Base-by-base conservation (phyloP, 1,284 basidiomycete genomes). In the Sanghuangporus weigelae region DNA sequence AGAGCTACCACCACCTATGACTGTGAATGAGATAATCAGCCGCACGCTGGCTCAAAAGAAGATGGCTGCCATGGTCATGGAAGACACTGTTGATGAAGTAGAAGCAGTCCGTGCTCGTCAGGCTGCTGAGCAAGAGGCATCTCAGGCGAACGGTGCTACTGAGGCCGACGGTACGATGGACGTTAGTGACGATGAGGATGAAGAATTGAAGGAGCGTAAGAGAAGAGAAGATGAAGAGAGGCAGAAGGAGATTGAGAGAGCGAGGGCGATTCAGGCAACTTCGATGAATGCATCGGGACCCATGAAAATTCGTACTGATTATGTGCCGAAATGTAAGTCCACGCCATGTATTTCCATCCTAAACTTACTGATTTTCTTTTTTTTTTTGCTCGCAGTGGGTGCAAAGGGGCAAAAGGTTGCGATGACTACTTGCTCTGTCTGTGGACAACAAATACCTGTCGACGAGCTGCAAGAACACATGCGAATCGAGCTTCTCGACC, bases 31-130 rank as follows among this genome's bases (percentile, higher is more conserved):
- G 72, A 89, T 99, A 19, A 93, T 97, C 78, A 93, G 87, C 71
- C 98, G 98, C 93, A 96, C 94, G 7, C 78, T 98, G 55, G 93
- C 95, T 0, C 96, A 99, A 81, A 96, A 97, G 81, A 86, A 94
- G 70, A 98, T 98, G 95, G 94, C 95, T 0, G 92, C 94, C 7
- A 96, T 97, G 93, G 89, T 98, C 71, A 96, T 95, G 92, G 97
- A 98, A 76, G 91, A 90, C 63, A 92, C 93, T 1, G 90, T 81
- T 0, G 89, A 92, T 63, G 90, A 93, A 58, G 85, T 93, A 19
- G 91, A 94, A 70, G 91, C 90, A 16, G 87, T 87, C 69, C 84
- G 86, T 66, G 89, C 87, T 12, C 82, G 83, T 56, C 89, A 93
- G 72, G 90, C 90, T 12, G 90, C 88, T 6, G 89, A 87, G 5